Evolutionary conservation across 2,329 filamentous ascomycete genomes (phyloP).

Genomic region (Verticillium dahliae): DNA sequence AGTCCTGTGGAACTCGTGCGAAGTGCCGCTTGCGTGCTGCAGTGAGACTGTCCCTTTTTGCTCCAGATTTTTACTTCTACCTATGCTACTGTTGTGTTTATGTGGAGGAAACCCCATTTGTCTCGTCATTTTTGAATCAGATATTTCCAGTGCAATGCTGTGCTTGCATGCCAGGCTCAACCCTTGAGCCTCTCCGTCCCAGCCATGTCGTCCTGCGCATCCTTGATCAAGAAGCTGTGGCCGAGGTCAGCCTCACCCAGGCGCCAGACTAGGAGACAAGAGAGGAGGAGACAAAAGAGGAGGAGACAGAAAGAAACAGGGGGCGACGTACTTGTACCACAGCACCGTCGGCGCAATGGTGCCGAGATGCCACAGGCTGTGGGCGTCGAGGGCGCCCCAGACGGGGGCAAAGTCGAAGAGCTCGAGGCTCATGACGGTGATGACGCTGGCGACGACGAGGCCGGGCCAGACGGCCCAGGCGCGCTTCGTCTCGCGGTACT

Average conservation of each 20-base stretch:
- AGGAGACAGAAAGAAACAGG: no score
- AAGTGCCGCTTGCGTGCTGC: not conserved
- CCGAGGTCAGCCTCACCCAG: no score
- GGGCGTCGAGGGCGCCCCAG: slow-evolving; percentile 78
- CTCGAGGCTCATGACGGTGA: slow-evolving; percentile 92
- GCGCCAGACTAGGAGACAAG: no score
- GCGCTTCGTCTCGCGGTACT: slow-evolving; percentile 65
- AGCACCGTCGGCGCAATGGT: slow-evolving; percentile 82
- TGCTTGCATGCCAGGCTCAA: no score
- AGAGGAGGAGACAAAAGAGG: no score
- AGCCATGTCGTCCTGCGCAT: slow-evolving; percentile 76
- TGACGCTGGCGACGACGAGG: slow-evolving; percentile 84
- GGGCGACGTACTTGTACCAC: slow-evolving; percentile 81
- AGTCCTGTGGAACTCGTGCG: not conserved
- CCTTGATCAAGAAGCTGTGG: slow-evolving; percentile 74
- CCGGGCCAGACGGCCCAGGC: slow-evolving; percentile 86
- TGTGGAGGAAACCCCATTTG: no score
- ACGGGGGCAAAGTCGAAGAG: slow-evolving; percentile 88
- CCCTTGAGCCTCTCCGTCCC: slow-evolving; percentile 59
- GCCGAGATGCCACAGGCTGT: slow-evolving; percentile 91
- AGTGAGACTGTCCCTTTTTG: not conserved
- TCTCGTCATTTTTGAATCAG: no score
- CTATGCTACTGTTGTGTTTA: no score
- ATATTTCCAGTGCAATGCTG: no score
- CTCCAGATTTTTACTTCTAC: no score